Conservation (phyloP, 2,329 filamentous ascomycete genomes). For the Trichoderma oligosporum region DNA sequence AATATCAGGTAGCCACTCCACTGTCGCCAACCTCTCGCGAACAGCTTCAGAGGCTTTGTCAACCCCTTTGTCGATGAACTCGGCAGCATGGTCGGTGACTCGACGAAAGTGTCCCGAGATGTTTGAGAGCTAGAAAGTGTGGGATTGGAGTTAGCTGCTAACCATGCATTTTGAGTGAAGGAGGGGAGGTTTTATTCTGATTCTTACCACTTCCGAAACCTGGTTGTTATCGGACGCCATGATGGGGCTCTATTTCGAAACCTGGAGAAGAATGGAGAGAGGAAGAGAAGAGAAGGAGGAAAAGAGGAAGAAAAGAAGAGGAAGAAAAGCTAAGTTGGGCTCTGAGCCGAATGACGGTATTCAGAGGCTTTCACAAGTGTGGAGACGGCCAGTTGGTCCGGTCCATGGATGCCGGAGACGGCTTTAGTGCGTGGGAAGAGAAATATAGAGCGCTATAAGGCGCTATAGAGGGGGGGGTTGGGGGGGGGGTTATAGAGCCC, state of each 20-base stretch:
- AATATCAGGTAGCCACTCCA: conserved; percentile 69
- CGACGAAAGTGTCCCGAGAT: conserved; percentile 61
- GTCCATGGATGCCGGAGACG: conserved; percentile 12
- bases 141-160: conserved; percentile 13
- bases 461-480: neutral
- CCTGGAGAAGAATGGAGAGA: conserved; percentile 21
- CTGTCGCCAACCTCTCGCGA: conserved; percentile 63
- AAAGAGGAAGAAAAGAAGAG: neutral
- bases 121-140: conserved; percentile 49
- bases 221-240: conserved; percentile 82
- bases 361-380: conserved; percentile 19
- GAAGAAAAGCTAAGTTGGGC: conserved; percentile 21
- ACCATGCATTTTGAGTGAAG: too few relatives aligned
- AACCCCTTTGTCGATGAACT: conserved; percentile 76
- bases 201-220: conserved; percentile 71
- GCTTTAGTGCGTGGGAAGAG: conserved; percentile 7
- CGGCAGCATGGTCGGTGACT: conserved; percentile 70
- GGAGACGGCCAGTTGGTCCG: conserved; percentile 19
- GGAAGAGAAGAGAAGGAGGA: conserved; percentile 13
- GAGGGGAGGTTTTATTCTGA: too few relatives aligned
- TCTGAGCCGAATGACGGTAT: conserved; percentile 29
- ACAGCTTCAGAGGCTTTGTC: conserved; percentile 69
- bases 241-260: conserved; percentile 27
- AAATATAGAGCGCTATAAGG: neutral
- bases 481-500: too few relatives aligned